These are phyloP conservation scores for Exutisphaerella laricina DNA, from an alignment of 2,329 filamentous ascomycete genomes.

Conservation along the genomic window DNA sequence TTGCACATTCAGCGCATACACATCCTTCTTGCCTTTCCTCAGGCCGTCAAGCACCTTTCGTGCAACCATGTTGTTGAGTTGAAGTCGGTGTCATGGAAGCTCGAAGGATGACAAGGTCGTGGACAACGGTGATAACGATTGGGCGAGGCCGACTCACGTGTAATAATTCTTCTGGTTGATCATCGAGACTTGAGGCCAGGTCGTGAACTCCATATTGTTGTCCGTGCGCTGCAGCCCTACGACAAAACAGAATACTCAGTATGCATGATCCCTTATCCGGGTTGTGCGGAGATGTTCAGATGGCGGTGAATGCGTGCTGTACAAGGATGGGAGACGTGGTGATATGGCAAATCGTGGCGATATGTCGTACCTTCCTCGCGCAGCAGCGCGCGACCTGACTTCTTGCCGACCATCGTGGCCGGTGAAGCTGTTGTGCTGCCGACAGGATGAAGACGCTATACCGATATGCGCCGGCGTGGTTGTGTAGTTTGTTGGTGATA, in stretches of 20 bases:
- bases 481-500: not conserved
- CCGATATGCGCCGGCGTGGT: no score
- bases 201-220: slow-evolving; percentile 95
- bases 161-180: slow-evolving; percentile 99
- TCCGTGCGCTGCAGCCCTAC: slow-evolving; percentile 90
- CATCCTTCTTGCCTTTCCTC: slow-evolving; percentile 31
- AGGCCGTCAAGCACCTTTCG: slow-evolving; percentile 30
- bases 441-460: not conserved
- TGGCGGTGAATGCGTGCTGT: slow-evolving; percentile 16
- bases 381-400: slow-evolving; percentile 57
- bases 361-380: slow-evolving; percentile 50
- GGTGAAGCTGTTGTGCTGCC: slow-evolving; percentile 2
- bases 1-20: slow-evolving; percentile 34
- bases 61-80: slow-evolving; percentile 24
- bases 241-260: slow-evolving; percentile 14
- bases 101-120: not conserved
- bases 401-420: slow-evolving; percentile 58
- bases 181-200: slow-evolving; percentile 83
- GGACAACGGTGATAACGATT: not conserved
- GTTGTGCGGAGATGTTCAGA: slow-evolving; percentile 7
- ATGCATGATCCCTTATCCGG: slow-evolving; percentile 21
- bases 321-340: slow-evolving; percentile 8
- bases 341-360: slow-evolving; percentile 7
- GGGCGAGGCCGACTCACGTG: slow-evolving; percentile 56
- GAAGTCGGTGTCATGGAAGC: not conserved